Evolutionary conservation across 1,284 basidiomycete genomes (phyloP).

Genomic region (Ceratobasidium theobromae): DNA sequence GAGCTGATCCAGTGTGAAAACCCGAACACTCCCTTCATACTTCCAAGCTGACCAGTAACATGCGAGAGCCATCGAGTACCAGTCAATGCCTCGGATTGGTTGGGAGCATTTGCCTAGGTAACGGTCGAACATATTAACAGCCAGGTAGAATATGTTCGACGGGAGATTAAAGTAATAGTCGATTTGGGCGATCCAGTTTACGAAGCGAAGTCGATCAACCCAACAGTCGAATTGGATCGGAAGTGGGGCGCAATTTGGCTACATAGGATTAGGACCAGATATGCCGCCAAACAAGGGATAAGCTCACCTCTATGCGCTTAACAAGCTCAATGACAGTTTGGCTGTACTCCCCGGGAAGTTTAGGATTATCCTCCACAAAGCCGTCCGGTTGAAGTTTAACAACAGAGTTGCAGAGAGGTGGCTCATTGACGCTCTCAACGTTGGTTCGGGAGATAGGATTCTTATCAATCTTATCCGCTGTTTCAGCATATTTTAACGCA

Average conservation of each 20-base stretch:
- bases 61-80: not conserved
- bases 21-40: not conserved
- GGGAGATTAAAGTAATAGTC: constrained; percentile 9
- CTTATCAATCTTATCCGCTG: no score
- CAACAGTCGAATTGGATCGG: no score
- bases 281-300: not conserved
- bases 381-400: constrained; percentile 1
- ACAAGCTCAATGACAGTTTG: no score
- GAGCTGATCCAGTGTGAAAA: not conserved
- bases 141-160: constrained; percentile 7
- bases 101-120: not conserved
- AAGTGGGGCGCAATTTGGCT: no score
- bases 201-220: not conserved
- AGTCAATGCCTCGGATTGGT: not conserved
- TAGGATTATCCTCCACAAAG: constrained; percentile 1
- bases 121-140: constrained; percentile 8
- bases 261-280: no score
- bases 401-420: not conserved
- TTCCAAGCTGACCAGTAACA: constrained; percentile 22
- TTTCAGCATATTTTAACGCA: no score
- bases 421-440: no score
- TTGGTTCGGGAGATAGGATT: no score
- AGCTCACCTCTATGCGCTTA: constrained; percentile 14
- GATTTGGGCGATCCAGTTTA: constrained; percentile 2
- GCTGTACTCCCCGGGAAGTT: not conserved